phyloP scores from a whole-genome alignment of 371 early-diverging fungal genomes.

The Mortierella sp. region DNA sequence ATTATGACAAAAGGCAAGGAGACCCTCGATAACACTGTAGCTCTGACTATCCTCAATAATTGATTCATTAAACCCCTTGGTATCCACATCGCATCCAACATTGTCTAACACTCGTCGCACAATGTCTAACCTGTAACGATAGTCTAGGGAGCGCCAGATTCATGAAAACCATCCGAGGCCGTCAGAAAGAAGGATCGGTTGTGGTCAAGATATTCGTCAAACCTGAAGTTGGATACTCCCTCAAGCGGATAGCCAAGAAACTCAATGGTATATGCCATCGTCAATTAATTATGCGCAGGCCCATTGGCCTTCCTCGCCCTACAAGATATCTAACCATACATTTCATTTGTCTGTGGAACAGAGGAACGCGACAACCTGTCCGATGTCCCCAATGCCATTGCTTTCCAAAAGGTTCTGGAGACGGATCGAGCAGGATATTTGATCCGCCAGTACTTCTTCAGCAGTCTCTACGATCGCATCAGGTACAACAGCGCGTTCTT shows the following conservation, averaged over 20 bases:
- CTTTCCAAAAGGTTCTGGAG: slow-evolving; percentile 85
- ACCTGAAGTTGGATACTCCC: slow-evolving; percentile 77
- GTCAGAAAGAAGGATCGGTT: slow-evolving; percentile 80
- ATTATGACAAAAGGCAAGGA: slow-evolving; percentile 78
- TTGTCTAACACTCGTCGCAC: too few relatives aligned
- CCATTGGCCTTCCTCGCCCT: neutral
- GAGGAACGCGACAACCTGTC: slow-evolving; percentile 76
- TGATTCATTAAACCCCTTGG: too few relatives aligned
- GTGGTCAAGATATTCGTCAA: slow-evolving; percentile 95
- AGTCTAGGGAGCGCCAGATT: slow-evolving; percentile 93
- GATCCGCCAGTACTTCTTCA: slow-evolving; percentile 88
- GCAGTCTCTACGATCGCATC: slow-evolving; percentile 94
- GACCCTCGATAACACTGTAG: too few relatives aligned
- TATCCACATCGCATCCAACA: too few relatives aligned
- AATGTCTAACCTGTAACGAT: neutral
- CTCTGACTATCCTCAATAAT: neutral
- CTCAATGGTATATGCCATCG: slow-evolving; percentile 64
- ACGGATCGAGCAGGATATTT: slow-evolving; percentile 92
- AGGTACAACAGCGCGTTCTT: slow-evolving; percentile 63
- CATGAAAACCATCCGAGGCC: slow-evolving; percentile 92
- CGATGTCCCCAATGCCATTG: slow-evolving; percentile 82
- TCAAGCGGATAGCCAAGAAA: slow-evolving; percentile 69
- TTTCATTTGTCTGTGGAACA: slow-evolving; percentile 26
- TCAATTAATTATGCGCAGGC: too few relatives aligned
- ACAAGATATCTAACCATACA: neutral